A percentile compares a stretch with the other conserved stretches of the same genome.
Conservation (phyloP, 2,329 filamentous ascomycete species). For the Alternaria sp. region DNA sequence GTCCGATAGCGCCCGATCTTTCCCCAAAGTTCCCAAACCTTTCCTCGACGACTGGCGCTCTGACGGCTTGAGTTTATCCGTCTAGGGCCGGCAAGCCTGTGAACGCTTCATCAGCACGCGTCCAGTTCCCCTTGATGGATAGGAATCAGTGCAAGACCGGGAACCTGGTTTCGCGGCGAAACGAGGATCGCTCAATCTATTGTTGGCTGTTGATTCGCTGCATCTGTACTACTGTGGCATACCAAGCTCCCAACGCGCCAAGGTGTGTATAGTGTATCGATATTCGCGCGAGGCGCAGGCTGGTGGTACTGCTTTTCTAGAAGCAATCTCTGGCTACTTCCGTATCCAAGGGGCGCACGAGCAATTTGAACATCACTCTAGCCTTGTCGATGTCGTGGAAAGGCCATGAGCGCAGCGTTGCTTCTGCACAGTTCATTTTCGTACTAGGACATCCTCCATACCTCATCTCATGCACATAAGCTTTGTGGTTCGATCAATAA, state of each 20-base stretch:
- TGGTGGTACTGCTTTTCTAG: not conserved
- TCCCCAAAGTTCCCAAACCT: conserved; percentile 21
- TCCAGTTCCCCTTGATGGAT: not conserved
- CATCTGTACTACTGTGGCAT: not conserved
- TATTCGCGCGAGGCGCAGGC: not conserved
- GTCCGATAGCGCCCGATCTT: conserved; percentile 31
- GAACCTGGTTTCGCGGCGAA: not conserved
- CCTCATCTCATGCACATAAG: not conserved
- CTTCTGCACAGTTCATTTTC: not conserved
- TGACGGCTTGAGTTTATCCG: conserved; percentile 11
- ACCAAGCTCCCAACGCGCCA: conserved; percentile 1
- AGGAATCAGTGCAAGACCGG: not conserved
- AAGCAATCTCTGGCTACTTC: not conserved
- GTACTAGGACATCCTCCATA: not conserved
- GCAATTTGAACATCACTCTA: not conserved
- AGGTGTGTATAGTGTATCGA: conserved; percentile 4
- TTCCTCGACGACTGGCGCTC: conserved; percentile 18
- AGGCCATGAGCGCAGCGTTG: not conserved
- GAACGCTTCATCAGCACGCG: not conserved
- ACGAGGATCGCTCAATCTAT: not conserved
- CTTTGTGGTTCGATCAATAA: not conserved
- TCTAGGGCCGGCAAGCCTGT: not conserved
- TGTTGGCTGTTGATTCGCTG: not conserved
- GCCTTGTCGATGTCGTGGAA: not conserved
- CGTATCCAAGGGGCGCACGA: not conserved